Conservation (phyloP, 2,329 filamentous ascomycete genomes). For the Penicillium freii region DNA sequence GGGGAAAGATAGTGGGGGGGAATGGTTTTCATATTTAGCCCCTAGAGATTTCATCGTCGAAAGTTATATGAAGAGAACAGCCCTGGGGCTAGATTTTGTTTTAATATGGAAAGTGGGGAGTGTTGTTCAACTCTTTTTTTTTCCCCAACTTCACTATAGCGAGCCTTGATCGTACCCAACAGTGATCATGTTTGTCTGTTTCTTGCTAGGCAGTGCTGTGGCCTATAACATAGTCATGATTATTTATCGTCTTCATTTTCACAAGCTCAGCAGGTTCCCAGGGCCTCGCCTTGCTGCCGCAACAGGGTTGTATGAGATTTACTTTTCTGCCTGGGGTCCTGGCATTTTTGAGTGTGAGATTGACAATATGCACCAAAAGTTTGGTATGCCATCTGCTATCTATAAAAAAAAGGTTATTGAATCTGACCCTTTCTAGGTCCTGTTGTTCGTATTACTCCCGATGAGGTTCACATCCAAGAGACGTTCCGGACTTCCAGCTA, state of each 20-base stretch:
- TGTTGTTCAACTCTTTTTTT: background rate
- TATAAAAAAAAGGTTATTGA: background rate
- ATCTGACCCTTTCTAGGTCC: conserved; percentile 14
- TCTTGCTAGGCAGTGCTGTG: conserved; percentile 22
- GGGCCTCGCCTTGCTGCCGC: conserved; percentile 22
- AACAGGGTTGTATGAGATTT: conserved; percentile 24
- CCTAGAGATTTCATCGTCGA: background rate
- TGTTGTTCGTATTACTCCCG: conserved; percentile 24
- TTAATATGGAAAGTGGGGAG: background rate
- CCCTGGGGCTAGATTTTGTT: background rate
- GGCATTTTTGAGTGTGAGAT: conserved; percentile 20
- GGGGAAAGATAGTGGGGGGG: background rate
- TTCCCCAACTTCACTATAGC: background rate
- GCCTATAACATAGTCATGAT: conserved; percentile 20
- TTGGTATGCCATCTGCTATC: conserved; percentile 11
- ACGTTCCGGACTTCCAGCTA: conserved; percentile 6
- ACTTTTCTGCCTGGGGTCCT: conserved; percentile 17
- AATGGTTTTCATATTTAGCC: background rate
- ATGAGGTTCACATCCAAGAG: conserved; percentile 24
- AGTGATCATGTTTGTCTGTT: conserved; percentile 17
- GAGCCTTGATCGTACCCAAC: background rate
- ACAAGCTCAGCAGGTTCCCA: conserved; percentile 21
- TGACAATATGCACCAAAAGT: conserved; percentile 19
- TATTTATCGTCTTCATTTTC: conserved; percentile 25
- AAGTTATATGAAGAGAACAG: background rate